Evolutionary conservation across 2,329 filamentous ascomycete species (phyloP).

Genomic region (Penicillium brasilianum): DNA sequence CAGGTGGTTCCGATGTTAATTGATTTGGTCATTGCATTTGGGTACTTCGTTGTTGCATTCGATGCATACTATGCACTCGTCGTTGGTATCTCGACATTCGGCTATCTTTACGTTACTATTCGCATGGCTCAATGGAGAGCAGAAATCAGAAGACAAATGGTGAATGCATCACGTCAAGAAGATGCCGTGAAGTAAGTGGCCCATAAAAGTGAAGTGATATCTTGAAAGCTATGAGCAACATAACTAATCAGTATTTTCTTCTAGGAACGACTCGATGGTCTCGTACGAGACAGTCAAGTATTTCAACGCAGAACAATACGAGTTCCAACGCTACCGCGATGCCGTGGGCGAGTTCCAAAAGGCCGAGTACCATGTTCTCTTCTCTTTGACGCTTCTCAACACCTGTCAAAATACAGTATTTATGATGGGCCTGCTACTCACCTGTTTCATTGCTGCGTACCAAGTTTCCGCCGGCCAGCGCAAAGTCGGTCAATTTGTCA

Average conservation of each 20-base stretch:
- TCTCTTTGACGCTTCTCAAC: slow-evolving; percentile 79
- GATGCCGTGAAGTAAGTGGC: slow-evolving; percentile 81
- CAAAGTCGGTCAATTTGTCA: slow-evolving; percentile 72
- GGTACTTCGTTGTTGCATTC: slow-evolving; percentile 77
- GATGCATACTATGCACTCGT: slow-evolving; percentile 90
- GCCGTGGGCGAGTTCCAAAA: slow-evolving; percentile 74
- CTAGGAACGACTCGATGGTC: slow-evolving; percentile 89
- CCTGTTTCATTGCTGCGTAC: slow-evolving; percentile 75
- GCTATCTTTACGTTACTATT: slow-evolving; percentile 95
- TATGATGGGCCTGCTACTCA: slow-evolving; percentile 74
- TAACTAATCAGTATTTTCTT: slow-evolving; percentile 6
- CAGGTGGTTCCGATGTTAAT: slow-evolving; percentile 94
- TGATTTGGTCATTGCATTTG: slow-evolving; percentile 83
- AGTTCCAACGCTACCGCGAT: slow-evolving; percentile 73
- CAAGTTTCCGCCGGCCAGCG: slow-evolving; percentile 72
- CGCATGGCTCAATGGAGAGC: slow-evolving; percentile 93
- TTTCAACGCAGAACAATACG: slow-evolving; percentile 82
- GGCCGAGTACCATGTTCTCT: slow-evolving; percentile 76
- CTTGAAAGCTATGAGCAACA: background rate
- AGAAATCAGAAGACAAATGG: slow-evolving; percentile 89
- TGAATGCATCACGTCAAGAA: slow-evolving; percentile 91
- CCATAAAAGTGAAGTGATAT: background rate
- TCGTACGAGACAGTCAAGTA: slow-evolving; percentile 97
- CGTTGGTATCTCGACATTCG: slow-evolving; percentile 88
- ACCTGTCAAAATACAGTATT: slow-evolving; percentile 81